Evolutionary conservation across 352 stramenopile genomes (phyloP).

Genomic region (Phytophthora sojae): DNA sequence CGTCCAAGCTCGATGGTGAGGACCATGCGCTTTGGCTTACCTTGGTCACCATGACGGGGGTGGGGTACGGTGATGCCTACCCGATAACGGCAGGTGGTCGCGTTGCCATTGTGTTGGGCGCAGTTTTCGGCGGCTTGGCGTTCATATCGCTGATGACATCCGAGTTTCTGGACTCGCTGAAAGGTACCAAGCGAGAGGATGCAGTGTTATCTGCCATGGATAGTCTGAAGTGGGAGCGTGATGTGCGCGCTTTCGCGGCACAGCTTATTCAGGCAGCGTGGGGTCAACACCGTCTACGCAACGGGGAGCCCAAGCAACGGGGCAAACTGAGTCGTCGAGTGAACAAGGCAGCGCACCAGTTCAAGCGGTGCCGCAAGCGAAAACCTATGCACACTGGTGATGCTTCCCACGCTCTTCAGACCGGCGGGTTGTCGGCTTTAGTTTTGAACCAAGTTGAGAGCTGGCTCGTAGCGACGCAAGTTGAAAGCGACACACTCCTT

Average conservation of each 20-base stretch:
- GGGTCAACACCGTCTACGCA: constrained; percentile 21
- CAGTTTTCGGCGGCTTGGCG: constrained; percentile 57
- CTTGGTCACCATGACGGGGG: constrained; percentile 67
- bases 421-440: constrained; percentile 9
- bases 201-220: constrained; percentile 56
- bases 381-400: constrained; percentile 35
- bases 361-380: constrained; percentile 40
- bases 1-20: constrained; percentile 62
- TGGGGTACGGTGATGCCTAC: constrained; percentile 70
- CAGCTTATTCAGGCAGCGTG: constrained; percentile 54
- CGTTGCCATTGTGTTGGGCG: constrained; percentile 53
- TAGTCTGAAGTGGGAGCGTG: constrained; percentile 46
- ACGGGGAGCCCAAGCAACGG: constrained; percentile 6
- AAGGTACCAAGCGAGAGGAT: constrained; percentile 65
- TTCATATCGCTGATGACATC: constrained; percentile 73
- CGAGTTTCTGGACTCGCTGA: constrained; percentile 67
- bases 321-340: constrained; percentile 15
- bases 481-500: constrained; percentile 12
- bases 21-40: constrained; percentile 70
- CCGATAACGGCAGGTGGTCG: constrained; percentile 59
- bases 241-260: constrained; percentile 35
- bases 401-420: constrained; percentile 21
- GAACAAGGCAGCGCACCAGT: constrained; percentile 32
- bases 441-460: constrained; percentile 10
- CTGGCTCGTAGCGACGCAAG: constrained; percentile 11